A percentile compares a stretch with the other conserved stretches of the same genome.
Evolutionary conservation across 139 green algal species (phyloP).

Genomic region (Picochlorum sp.): DNA sequence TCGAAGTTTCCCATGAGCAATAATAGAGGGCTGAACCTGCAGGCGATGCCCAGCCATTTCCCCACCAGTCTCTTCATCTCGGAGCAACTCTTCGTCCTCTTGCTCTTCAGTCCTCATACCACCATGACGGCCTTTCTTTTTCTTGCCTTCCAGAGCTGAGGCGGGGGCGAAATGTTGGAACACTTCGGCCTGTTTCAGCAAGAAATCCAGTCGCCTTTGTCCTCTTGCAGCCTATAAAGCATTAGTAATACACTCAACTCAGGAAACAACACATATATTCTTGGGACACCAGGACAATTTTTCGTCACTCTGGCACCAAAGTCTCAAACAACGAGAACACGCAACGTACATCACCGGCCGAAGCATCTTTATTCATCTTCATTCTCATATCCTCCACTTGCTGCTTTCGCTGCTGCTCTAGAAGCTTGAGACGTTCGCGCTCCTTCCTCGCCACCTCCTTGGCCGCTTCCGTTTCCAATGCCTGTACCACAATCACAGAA

Average conservation of each 20-base stretch:
- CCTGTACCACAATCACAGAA: neutral
- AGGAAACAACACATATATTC: neutral
- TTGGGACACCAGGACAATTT: neutral
- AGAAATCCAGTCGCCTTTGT: constrained; percentile 74
- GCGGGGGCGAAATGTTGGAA: constrained; percentile 90
- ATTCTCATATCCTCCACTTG: constrained; percentile 68
- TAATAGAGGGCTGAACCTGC: constrained; percentile 66
- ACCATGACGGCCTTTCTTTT: constrained; percentile 48
- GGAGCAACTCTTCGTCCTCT: constrained; percentile 87
- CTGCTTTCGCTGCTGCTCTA: constrained; percentile 68
- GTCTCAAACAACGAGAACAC: neutral
- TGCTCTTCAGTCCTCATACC: constrained; percentile 69
- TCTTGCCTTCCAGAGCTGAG: neutral
- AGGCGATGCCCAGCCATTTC: constrained; percentile 61
- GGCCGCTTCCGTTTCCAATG: neutral
- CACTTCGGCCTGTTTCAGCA: constrained; percentile 94
- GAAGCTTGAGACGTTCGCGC: constrained; percentile 61
- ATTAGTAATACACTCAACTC: neutral
- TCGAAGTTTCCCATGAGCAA: constrained; percentile 84
- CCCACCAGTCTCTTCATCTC: constrained; percentile 66
- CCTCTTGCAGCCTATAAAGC: constrained; percentile 51
- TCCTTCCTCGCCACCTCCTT: constrained; percentile 62
- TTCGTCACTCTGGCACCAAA: neutral
- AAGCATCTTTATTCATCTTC: constrained; percentile 59
- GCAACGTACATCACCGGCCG: constrained; percentile 50